Conservation (phyloP, 1,139 yeast species). For the Barnettozyma hawaiiensis region DNA sequence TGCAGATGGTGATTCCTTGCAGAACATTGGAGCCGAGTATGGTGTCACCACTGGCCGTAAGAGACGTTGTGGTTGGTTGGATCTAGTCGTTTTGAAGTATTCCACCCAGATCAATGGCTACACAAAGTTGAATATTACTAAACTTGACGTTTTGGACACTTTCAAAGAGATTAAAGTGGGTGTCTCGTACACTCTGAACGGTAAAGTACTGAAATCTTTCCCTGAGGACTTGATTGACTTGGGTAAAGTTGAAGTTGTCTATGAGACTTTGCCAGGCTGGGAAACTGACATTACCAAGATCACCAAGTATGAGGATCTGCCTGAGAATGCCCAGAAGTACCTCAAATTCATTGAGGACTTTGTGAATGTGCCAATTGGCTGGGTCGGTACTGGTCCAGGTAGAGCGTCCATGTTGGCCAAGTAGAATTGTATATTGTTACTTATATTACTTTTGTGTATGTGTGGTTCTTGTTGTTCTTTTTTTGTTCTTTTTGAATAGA, state of each 20-base stretch:
- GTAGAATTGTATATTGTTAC: slow-evolving; percentile 7
- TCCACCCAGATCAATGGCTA: slow-evolving; percentile 43
- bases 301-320: slow-evolving; percentile 68
- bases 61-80: slow-evolving; percentile 99
- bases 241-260: slow-evolving; percentile 82
- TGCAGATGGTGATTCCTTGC: slow-evolving; percentile 79
- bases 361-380: slow-evolving; percentile 77
- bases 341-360: slow-evolving; percentile 80
- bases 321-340: slow-evolving; percentile 81
- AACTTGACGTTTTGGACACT: slow-evolving; percentile 81
- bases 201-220: slow-evolving; percentile 49
- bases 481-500: neutral
- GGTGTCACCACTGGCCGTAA: slow-evolving; percentile 99
- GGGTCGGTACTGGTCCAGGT: slow-evolving; percentile 99
- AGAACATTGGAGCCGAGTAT: slow-evolving; percentile 86
- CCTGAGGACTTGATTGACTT: slow-evolving; percentile 85
- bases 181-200: slow-evolving; percentile 48
- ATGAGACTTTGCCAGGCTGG: slow-evolving; percentile 42
- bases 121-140: slow-evolving; percentile 72
- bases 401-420: slow-evolving; percentile 71
- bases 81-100: slow-evolving; percentile 82
- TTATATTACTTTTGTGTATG: too few relatives aligned
- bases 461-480: neutral
- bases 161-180: slow-evolving; percentile 93
- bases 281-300: slow-evolving; percentile 72